These are phyloP conservation scores for Ceratobasidium sp. DNA, from an alignment of 1,284 basidiomycete genomes.

Conservation along the genomic window DNA sequence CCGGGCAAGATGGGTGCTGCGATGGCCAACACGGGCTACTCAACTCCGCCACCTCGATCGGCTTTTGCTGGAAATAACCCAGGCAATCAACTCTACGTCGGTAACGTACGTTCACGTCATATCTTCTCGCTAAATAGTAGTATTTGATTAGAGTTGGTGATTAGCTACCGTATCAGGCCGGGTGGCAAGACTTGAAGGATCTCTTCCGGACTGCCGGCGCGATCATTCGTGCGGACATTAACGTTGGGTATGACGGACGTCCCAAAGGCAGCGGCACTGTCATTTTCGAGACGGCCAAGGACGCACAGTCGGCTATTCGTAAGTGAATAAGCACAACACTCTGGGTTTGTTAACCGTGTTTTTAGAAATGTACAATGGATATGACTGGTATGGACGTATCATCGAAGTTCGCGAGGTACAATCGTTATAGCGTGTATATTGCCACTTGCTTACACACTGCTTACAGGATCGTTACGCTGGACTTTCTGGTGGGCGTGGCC, in stretches of 20 bases:
- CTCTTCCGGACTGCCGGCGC: constrained; percentile 94
- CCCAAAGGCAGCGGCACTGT: constrained; percentile 96
- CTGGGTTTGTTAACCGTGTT: background rate
- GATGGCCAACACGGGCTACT: constrained; percentile 81
- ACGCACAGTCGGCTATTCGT: constrained; percentile 92
- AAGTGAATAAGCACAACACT: constrained; percentile 51
- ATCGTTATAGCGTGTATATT: background rate
- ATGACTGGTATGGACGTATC: constrained; percentile 91
- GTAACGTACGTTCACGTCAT: constrained; percentile 71
- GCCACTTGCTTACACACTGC: constrained; percentile 23
- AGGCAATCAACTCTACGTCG: constrained; percentile 90
- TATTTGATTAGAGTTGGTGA: constrained; percentile 11
- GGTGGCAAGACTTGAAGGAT: constrained; percentile 99
- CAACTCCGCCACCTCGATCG: constrained; percentile 74
- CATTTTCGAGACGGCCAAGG: constrained; percentile 90
- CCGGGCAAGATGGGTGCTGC: constrained; percentile 93
- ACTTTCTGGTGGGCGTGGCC: constrained; percentile 60
- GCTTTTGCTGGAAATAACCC: constrained; percentile 62
- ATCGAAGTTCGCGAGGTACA: constrained; percentile 92
- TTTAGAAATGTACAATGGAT: constrained; percentile 91
- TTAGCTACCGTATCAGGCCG: constrained; percentile 92
- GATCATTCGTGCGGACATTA: constrained; percentile 94
- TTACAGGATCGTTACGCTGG: constrained; percentile 89
- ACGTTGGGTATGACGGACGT: constrained; percentile 89
- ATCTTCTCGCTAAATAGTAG: background rate